phyloP scores from a whole-genome alignment of 495 filamentous ascomycete species.

The Hypoxylon fuscum region DNA sequence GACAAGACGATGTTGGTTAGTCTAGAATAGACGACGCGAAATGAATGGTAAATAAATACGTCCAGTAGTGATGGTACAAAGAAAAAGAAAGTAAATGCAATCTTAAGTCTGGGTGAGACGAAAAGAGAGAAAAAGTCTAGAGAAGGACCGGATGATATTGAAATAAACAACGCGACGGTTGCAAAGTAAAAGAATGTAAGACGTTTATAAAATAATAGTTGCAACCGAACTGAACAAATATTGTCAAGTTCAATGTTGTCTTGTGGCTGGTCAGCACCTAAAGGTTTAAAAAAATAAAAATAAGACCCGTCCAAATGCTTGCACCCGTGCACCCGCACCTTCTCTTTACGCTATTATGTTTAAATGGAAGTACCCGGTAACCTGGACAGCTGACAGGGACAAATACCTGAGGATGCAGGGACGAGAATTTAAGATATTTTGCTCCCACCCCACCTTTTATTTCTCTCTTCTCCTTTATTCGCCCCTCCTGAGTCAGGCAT shows the following conservation, averaged over 20 bases:
- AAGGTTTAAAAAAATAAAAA: neutral
- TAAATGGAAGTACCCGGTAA: neutral
- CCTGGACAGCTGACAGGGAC: neutral
- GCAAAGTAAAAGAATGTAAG: slow-evolving; percentile 39
- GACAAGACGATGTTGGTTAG: neutral
- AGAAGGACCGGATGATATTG: slow-evolving; percentile 27
- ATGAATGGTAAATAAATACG: neutral
- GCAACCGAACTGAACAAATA: neutral
- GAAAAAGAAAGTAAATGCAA: slow-evolving; percentile 11
- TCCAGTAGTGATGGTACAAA: neutral
- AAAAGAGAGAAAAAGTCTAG: neutral
- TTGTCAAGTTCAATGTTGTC: slow-evolving; percentile 11
- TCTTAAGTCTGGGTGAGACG: neutral
- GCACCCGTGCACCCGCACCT: neutral
- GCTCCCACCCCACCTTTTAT: slow-evolving; percentile 7
- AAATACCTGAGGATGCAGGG: neutral
- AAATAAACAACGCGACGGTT: slow-evolving; percentile 36
- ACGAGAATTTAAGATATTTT: neutral
- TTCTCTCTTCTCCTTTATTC: slow-evolving; percentile 19
- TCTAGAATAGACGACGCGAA: neutral
- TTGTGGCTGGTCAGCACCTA: slow-evolving; percentile 33
- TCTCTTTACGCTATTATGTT: neutral
- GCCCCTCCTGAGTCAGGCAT: slow-evolving; percentile 31
- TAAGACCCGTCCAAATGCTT: neutral
- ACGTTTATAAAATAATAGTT: slow-evolving; percentile 18